These are phyloP conservation scores for Diplodia corticola DNA, from an alignment of 2,329 filamentous ascomycete species.

Conservation along the genomic window DNA sequence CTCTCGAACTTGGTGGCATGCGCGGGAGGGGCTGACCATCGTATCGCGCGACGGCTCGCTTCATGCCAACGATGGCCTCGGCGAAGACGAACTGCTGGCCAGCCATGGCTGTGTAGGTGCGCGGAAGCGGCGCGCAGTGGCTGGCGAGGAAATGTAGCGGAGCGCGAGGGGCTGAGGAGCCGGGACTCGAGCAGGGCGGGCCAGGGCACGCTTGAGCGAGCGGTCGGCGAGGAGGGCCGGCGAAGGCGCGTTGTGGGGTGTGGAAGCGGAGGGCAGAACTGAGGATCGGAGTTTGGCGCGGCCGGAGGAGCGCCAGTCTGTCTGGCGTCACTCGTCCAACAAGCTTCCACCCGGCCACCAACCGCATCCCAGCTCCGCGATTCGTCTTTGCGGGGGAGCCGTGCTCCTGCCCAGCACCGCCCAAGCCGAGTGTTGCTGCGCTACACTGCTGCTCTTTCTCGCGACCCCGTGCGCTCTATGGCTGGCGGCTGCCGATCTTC, in stretches of 20 bases:
- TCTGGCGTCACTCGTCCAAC: constrained; percentile 16
- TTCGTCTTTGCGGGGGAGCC: constrained; percentile 11
- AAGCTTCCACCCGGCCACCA: background rate
- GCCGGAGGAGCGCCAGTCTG: constrained; percentile 1
- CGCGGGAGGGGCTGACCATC: constrained; percentile 14
- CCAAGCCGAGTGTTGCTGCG: constrained; percentile 6
- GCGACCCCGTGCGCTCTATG: constrained; percentile 15
- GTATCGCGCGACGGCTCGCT: constrained; percentile 29
- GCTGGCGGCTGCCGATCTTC: constrained; percentile 19
- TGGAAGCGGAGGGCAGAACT: constrained; percentile 16
- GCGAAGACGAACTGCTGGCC: constrained; percentile 43
- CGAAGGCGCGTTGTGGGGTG: constrained; percentile 1
- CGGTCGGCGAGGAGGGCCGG: background rate
- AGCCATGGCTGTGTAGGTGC: constrained; percentile 33
- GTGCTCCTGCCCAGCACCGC: constrained; percentile 14
- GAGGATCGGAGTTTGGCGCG: constrained; percentile 18
- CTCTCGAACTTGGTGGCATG: constrained; percentile 45
- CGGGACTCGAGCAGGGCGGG: background rate
- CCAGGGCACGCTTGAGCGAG: background rate
- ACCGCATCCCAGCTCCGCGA: constrained; percentile 1
- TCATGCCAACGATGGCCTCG: constrained; percentile 44
- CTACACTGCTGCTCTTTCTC: background rate
- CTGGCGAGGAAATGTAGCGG: background rate
- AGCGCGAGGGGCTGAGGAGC: background rate
- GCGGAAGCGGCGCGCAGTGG: background rate